Evolutionary conservation across 805 yeast genomes (phyloP), one percentile per base, ranked within the genome.

Genomic region (Hemisphaericaspora nanyangensis): DNA sequence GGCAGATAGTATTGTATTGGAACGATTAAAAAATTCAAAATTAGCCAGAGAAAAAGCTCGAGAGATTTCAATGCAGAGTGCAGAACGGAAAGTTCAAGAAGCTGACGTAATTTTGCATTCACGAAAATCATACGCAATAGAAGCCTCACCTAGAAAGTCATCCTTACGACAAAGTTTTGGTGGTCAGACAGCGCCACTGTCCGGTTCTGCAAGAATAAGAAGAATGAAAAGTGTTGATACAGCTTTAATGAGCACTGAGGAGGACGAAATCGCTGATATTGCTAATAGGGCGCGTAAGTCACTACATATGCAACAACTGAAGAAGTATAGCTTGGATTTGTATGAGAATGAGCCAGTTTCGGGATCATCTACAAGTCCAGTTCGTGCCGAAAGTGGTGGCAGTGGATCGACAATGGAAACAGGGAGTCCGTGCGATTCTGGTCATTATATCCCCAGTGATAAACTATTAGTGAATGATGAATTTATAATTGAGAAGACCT

Each of bases 1-100:
- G 39, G 99, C 99, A 2, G 99, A 93, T 58, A 87, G 87, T 52
- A 75, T 91, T 8, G 86, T 93, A 35, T 58, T 90, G 37, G 95
- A 90, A 37, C 74, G 85, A 42, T 67, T 93, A 42, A 72, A 69
- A 40, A 68, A 81, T 46, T 48, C 74, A 0, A 76, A 74, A 1
- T 37, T 83, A 35, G 96, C 95, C 0, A 60, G 64, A 16, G 54
- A 58, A n/a, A 87, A 84, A 54, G 75, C 82, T 31, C 65, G 61
- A n/a, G 88, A 87, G 39, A 73, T 88, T 6, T 60, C 80, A 19
- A 60, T 68, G 19, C 72, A 71, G 29, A 67, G 89, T 0, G 65
- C 73, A 5, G 70, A 77, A 28, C 72, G 99, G 45, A 85, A 82
- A 52, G 76, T 75, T 17, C 74, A 74, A 36, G 97, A 93, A 56